These are phyloP conservation scores for Arthrobotrys musiformis DNA, from an alignment of 2,329 filamentous ascomycete species.

Conservation along the genomic window DNA sequence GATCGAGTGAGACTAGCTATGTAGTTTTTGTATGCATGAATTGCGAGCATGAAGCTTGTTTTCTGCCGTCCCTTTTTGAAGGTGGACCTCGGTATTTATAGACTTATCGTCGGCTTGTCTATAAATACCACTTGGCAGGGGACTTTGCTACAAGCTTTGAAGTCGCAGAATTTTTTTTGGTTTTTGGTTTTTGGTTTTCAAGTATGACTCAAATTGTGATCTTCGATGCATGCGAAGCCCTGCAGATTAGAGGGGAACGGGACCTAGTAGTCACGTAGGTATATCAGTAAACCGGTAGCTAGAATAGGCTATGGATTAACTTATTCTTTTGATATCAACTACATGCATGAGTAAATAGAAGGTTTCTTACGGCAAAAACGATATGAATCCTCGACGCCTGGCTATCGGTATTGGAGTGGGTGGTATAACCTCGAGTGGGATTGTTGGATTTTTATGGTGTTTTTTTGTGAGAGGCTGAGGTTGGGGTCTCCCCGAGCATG, in stretches of 20 bases:
- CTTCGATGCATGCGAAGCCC: neutral
- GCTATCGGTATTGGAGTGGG: neutral
- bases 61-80: neutral
- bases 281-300: neutral
- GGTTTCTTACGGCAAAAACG: neutral
- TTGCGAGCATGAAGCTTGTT: conserved; percentile 17
- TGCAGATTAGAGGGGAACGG: neutral
- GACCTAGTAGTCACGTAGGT: neutral
- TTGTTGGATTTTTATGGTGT: conserved; percentile 4
- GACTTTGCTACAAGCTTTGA: neutral
- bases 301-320: neutral
- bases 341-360: neutral
- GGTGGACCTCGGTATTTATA: conserved; percentile 29
- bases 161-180: conserved; percentile 6
- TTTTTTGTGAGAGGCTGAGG: neutral
- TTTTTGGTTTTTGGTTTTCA: no score
- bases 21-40: neutral
- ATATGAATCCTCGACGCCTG: neutral
- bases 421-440: neutral
- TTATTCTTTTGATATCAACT: neutral
- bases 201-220: conserved; percentile 37
- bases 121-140: neutral
- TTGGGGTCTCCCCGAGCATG: conserved; percentile 5
- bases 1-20: neutral
- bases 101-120: neutral